phyloP scores from a whole-genome alignment of 208 protist genomes.

The Leishmania arabica region DNA sequence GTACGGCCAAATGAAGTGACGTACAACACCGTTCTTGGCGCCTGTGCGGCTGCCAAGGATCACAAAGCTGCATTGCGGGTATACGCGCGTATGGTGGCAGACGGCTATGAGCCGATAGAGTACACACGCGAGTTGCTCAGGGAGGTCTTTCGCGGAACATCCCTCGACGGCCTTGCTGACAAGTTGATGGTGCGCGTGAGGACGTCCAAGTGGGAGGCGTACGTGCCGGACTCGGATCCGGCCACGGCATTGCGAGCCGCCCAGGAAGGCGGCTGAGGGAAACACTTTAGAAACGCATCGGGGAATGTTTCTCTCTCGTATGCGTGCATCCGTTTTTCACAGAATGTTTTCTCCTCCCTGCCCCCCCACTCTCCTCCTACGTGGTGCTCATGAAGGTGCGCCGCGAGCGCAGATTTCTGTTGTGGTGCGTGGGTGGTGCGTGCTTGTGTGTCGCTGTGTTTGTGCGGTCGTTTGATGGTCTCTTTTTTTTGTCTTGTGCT shows the following conservation, averaged over 20 bases:
- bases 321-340: background rate
- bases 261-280: slow-evolving; percentile 17
- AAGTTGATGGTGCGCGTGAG: slow-evolving; percentile 59
- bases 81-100: slow-evolving; percentile 79
- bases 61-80: slow-evolving; percentile 55
- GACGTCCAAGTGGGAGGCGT: slow-evolving; percentile 36
- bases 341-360: background rate
- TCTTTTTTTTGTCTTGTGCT: background rate
- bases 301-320: background rate
- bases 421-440: background rate
- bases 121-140: slow-evolving; percentile 70
- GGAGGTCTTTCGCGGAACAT: slow-evolving; percentile 52
- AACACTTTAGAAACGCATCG: background rate
- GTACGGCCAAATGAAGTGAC: slow-evolving; percentile 87
- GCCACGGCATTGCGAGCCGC: slow-evolving; percentile 58
- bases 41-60: slow-evolving; percentile 63
- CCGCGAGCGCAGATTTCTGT: background rate
- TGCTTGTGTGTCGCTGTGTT: background rate
- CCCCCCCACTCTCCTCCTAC: too few species aligned
- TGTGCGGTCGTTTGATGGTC: background rate
- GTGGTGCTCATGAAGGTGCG: background rate
- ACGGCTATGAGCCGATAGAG: slow-evolving; percentile 71
- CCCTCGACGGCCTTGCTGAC: slow-evolving; percentile 66
- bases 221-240: slow-evolving; percentile 79
- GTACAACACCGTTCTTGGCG: slow-evolving; percentile 83